A percentile compares a stretch with the other conserved stretches of the same genome.
Conservation (phyloP, 306 rosid species). For the Sicyos baderoa region DNA sequence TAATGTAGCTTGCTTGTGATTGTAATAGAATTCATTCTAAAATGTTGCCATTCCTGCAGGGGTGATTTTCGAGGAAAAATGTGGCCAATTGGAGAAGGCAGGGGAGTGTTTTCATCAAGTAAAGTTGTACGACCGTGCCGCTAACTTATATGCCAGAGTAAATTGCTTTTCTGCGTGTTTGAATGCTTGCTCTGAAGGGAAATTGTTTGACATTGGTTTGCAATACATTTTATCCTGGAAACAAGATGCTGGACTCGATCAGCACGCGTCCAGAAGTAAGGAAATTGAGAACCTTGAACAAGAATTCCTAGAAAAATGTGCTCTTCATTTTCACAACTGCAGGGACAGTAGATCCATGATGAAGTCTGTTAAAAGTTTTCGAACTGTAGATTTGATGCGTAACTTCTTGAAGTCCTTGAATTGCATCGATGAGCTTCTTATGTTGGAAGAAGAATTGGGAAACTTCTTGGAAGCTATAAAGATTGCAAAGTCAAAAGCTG, state of each 20-base stretch:
- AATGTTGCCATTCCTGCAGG: constrained; percentile 29
- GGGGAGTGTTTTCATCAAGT: constrained; percentile 61
- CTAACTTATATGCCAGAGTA: constrained; percentile 52
- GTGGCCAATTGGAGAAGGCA: constrained; percentile 45
- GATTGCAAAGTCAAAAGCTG: constrained; percentile 49
- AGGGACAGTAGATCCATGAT: constrained; percentile 52
- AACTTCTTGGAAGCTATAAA: constrained; percentile 52
- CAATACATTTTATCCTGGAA: constrained; percentile 49
- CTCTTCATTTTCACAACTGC: constrained; percentile 34
- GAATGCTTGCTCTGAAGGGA: constrained; percentile 42
- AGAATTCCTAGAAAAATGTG: constrained; percentile 50
- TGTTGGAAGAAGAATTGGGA: constrained; percentile 58
- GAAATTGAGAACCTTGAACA: constrained; percentile 39
- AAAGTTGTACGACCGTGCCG: constrained; percentile 40
- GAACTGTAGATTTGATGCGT: constrained; percentile 39
- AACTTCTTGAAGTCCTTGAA: constrained; percentile 36
- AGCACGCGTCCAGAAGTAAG: constrained; percentile 9
- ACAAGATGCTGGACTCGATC: constrained; percentile 32
- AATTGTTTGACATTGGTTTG: constrained; percentile 49
- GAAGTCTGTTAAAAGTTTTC: constrained; percentile 63
- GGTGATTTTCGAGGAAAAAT: constrained; percentile 45
- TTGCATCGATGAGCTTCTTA: constrained; percentile 50
- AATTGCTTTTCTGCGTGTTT: constrained; percentile 44
- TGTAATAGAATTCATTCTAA: background rate
- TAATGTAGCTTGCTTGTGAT: background rate